phyloP scores from a whole-genome alignment of 2,329 filamentous ascomycete genomes.

The Trichoderma koningii region DNA sequence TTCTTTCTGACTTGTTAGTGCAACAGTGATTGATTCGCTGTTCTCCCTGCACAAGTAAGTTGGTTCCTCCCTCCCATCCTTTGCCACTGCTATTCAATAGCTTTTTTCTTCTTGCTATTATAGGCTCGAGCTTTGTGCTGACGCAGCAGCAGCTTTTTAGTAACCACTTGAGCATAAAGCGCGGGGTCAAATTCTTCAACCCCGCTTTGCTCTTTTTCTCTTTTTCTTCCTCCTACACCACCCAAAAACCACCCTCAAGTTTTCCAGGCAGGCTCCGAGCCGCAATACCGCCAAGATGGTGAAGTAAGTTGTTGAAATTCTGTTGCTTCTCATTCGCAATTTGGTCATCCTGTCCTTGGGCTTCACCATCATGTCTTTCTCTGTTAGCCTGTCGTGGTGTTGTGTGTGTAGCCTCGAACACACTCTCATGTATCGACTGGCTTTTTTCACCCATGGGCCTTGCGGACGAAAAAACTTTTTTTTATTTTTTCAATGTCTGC shows the following conservation, averaged over 20 bases:
- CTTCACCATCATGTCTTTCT: conserved; percentile 20
- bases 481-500: conserved; percentile 10
- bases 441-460: no score
- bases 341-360: neutral
- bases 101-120: neutral
- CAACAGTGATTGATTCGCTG: conserved; percentile 45
- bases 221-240: conserved; percentile 36
- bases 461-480: neutral
- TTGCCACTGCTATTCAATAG: neutral
- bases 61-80: neutral
- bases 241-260: conserved; percentile 37
- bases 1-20: conserved; percentile 38
- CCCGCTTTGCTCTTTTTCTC: conserved; percentile 48
- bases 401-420: conserved; percentile 8
- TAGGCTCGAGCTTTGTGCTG: conserved; percentile 20
- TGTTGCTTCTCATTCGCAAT: neutral
- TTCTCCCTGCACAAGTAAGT: conserved; percentile 32
- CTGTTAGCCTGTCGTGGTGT: neutral
- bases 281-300: conserved; percentile 95
- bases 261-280: conserved; percentile 46
- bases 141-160: conserved; percentile 28
- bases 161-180: conserved; percentile 37
- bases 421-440: conserved; percentile 9
- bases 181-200: conserved; percentile 49
- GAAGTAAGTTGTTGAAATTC: conserved; percentile 72